Percentiles rank a stretch among this genome's conserved stretches.
Conservation (phyloP, 495 filamentous ascomycete genomes). For the Podospora anserina region DNA sequence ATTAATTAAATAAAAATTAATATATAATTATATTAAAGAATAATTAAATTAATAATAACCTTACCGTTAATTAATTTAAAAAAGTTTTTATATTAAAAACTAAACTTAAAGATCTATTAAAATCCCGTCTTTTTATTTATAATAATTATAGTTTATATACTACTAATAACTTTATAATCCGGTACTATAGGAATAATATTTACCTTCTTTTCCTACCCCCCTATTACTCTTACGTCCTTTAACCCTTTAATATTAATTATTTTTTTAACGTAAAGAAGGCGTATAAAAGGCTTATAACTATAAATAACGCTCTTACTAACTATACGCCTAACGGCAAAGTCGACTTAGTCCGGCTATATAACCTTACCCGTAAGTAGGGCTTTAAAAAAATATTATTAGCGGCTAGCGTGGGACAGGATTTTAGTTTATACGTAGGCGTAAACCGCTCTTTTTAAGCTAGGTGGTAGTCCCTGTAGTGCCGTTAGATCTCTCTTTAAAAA, state of each 20-base stretch:
- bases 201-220: constrained; percentile 15
- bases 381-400: too few species aligned
- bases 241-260: neutral
- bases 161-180: constrained; percentile 13
- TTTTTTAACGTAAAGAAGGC: neutral
- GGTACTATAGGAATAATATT: constrained; percentile 14
- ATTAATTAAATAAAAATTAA: constrained; percentile 2
- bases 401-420: too few species aligned
- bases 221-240: constrained; percentile 13
- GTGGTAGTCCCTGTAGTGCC: too few species aligned
- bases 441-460: too few species aligned
- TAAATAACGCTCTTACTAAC: neutral
- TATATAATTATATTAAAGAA: constrained; percentile 9
- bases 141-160: constrained; percentile 26
- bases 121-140: constrained; percentile 29
- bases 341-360: neutral
- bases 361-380: too few species aligned
- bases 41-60: constrained; percentile 13
- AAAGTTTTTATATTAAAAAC: constrained; percentile 19
- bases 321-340: neutral
- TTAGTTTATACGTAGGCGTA: too few species aligned
- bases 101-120: constrained; percentile 12
- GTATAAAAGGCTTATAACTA: neutral
- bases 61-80: constrained; percentile 14
- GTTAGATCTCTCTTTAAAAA: too few species aligned